phyloP scores from a whole-genome alignment of 352 stramenopile genomes.

The Phytophthora melonis region DNA sequence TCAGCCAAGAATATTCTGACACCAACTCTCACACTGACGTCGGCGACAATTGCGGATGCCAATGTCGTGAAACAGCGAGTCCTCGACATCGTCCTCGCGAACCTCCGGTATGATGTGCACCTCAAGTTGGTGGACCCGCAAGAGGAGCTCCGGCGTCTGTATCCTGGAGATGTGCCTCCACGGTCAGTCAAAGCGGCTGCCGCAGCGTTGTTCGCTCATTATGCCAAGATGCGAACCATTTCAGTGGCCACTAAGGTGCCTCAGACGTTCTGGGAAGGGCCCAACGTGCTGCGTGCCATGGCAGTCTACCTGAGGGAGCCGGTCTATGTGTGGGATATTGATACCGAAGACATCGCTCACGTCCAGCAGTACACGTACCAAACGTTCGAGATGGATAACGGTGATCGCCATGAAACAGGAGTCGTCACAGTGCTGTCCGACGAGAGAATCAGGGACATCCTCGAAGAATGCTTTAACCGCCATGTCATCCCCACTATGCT shows the following conservation, averaged over 20 bases:
- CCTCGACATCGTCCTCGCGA: neutral
- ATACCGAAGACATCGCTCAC: too few species aligned
- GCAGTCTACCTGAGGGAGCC: neutral
- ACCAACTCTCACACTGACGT: too few species aligned
- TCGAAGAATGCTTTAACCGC: too few species aligned
- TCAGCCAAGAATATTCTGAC: neutral
- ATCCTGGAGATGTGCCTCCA: neutral
- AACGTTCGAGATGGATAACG: too few species aligned
- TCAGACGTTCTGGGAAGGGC: neutral
- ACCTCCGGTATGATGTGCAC: constrained; percentile 1
- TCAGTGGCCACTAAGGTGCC: neutral
- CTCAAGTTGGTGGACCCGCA: neutral
- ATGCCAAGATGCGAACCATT: neutral
- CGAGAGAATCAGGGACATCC: too few species aligned
- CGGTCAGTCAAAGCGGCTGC: neutral
- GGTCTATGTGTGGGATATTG: neutral
- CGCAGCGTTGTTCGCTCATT: neutral
- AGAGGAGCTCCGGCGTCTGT: neutral
- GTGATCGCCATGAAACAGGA: too few species aligned
- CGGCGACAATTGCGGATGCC: too few species aligned
- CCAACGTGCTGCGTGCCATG: neutral
- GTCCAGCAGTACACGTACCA: too few species aligned
- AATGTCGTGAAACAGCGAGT: neutral
- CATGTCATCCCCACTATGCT: too few species aligned
- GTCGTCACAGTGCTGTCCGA: too few species aligned